These are phyloP conservation scores for Chaetomium olivaceum DNA, from an alignment of 2,329 filamentous ascomycete genomes.

Conservation along the genomic window DNA sequence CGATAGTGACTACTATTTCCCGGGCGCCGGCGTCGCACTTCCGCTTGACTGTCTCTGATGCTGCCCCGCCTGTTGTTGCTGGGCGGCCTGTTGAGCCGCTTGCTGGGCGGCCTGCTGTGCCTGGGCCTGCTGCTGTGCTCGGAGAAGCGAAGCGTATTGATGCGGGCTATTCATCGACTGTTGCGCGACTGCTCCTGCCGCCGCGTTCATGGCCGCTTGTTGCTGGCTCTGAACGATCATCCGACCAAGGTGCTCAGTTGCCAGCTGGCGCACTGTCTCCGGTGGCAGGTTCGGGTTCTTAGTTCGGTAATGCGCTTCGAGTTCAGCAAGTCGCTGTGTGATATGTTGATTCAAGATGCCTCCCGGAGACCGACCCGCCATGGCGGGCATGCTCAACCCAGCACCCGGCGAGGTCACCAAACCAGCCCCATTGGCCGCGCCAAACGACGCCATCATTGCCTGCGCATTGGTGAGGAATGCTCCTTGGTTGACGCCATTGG, in stretches of 20 bases:
- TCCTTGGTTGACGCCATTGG: slow-evolving; percentile 52
- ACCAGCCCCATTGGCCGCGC: slow-evolving; percentile 45
- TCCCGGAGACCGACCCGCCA: slow-evolving; percentile 49
- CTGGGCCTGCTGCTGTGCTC: slow-evolving; percentile 58
- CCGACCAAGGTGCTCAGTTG: slow-evolving; percentile 51
- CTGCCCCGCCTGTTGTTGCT: slow-evolving; percentile 26
- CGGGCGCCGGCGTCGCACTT: slow-evolving; percentile 32
- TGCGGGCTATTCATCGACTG: slow-evolving; percentile 56
- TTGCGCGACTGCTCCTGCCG: slow-evolving; percentile 47
- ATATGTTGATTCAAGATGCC: slow-evolving; percentile 47
- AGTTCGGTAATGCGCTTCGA: slow-evolving; percentile 54
- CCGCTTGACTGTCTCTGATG: slow-evolving; percentile 34
- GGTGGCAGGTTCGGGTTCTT: slow-evolving; percentile 54
- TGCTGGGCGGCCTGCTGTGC: slow-evolving; percentile 33
- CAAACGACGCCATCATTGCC: slow-evolving; percentile 54
- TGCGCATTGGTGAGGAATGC: slow-evolving; percentile 55
- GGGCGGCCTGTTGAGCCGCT: slow-evolving; percentile 21
- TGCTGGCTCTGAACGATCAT: slow-evolving; percentile 51
- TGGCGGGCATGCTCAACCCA: slow-evolving; percentile 49
- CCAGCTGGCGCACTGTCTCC: slow-evolving; percentile 53
- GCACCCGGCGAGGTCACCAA: slow-evolving; percentile 48
- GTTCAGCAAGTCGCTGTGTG: slow-evolving; percentile 53
- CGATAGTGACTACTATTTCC: slow-evolving; percentile 22
- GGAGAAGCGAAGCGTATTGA: slow-evolving; percentile 59
- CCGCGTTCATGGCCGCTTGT: slow-evolving; percentile 47